A percentile compares a stretch with the other conserved stretches of the same genome.
Evolutionary conservation across 1,284 basidiomycete genomes (phyloP).

Genomic region (Cutaneotrichosporon spelunceum): DNA sequence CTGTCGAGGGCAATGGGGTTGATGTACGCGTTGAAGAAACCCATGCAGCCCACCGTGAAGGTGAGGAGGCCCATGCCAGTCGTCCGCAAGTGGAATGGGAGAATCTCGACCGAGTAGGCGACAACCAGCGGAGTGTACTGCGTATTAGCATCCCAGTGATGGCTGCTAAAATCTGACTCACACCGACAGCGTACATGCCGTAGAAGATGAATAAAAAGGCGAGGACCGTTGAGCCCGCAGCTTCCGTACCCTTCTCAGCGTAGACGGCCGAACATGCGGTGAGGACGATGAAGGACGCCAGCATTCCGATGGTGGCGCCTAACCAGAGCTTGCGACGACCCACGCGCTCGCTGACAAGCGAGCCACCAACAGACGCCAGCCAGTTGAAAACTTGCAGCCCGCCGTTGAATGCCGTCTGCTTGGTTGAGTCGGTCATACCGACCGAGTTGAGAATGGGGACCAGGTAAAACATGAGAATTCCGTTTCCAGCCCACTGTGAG

Average conservation of each 20-base stretch:
- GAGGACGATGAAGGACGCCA: slow-evolving; percentile 21
- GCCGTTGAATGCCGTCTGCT: slow-evolving; percentile 17
- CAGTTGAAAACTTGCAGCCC: slow-evolving; percentile 23
- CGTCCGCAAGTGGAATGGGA: slow-evolving; percentile 19
- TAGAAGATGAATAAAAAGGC: slow-evolving; percentile 27
- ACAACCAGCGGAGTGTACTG: slow-evolving; percentile 15
- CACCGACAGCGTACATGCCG: slow-evolving; percentile 13
- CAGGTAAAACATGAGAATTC: slow-evolving; percentile 23
- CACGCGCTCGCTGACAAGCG: too few species aligned
- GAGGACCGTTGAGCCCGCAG: slow-evolving; percentile 14
- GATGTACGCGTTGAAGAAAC: slow-evolving; percentile 24
- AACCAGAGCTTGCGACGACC: too few species aligned
- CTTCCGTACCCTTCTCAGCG: too few species aligned
- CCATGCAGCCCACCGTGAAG: slow-evolving; percentile 3
- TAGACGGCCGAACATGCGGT: too few species aligned
- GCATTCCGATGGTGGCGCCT: slow-evolving; percentile 28
- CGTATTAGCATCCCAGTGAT: too few species aligned
- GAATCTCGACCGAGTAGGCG: slow-evolving; percentile 26
- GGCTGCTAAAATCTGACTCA: too few species aligned
- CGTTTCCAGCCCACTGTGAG: slow-evolving; percentile 15
- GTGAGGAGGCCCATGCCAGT: slow-evolving; percentile 20
- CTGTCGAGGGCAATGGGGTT: slow-evolving; percentile 30
- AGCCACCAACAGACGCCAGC: slow-evolving; percentile 18
- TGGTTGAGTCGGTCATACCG: slow-evolving; percentile 16
- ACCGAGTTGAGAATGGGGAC: slow-evolving; percentile 22